A percentile compares a stretch with the other conserved stretches of the same genome.
Conservation (phyloP, 192 early-diverging fungal species). For the Coemansia sp. region DNA sequence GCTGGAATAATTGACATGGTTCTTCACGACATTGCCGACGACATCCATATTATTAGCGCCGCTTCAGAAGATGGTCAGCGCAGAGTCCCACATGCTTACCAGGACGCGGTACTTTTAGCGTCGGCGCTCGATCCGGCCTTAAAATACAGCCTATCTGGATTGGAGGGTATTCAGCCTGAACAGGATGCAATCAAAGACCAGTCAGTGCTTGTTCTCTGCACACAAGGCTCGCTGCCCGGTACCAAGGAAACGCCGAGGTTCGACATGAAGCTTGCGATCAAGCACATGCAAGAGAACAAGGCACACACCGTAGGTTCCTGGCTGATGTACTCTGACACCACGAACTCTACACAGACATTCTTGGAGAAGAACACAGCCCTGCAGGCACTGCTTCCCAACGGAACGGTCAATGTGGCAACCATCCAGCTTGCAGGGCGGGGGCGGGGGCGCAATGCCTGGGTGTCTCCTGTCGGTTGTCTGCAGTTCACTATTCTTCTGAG, state of each 20-base stretch:
- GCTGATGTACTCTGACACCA: conserved; percentile 75
- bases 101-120: conserved; percentile 24
- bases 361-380: conserved; percentile 85
- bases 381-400: conserved; percentile 66
- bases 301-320: conserved; percentile 65
- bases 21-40: conserved; percentile 32
- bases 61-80: conserved; percentile 16
- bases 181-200: neutral
- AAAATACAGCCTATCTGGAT: neutral
- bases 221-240: conserved; percentile 46
- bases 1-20: conserved; percentile 25
- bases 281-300: conserved; percentile 53
- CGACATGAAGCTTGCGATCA: conserved; percentile 55
- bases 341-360: conserved; percentile 90
- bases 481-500: conserved; percentile 81
- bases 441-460: conserved; percentile 92
- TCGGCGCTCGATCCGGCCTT: conserved; percentile 2
- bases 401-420: conserved; percentile 78
- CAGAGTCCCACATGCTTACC: conserved; percentile 31
- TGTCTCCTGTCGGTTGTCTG: conserved; percentile 87
- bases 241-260: conserved; percentile 61
- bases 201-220: conserved; percentile 53
- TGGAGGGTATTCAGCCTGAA: conserved; percentile 11
- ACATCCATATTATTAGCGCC: conserved; percentile 45
- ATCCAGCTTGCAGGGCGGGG: conserved; percentile 86